A percentile compares a stretch with the other conserved stretches of the same genome.
These are phyloP conservation scores for Chamaecrista fasciculata DNA, from an alignment of 306 rosid genomes.

Conservation along the genomic window DNA sequence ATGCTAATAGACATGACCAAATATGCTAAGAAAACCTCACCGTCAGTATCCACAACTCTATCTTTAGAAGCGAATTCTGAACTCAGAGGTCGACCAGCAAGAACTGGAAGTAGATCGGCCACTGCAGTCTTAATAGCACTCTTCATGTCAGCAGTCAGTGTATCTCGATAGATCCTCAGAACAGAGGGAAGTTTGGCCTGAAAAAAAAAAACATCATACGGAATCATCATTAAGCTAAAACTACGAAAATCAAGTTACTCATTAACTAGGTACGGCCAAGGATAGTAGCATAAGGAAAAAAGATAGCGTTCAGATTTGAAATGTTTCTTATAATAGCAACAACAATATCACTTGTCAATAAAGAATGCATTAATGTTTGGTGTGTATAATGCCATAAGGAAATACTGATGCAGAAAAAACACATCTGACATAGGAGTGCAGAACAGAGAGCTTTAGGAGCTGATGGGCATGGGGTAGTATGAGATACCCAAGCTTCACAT, in stretches of 20 bases:
- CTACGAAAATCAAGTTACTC: constrained; percentile 4
- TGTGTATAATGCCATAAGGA: constrained; percentile 14
- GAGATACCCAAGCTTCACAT: too few relatives aligned
- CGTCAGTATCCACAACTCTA: constrained; percentile 74
- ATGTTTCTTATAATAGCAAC: not conserved
- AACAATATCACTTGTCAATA: not conserved
- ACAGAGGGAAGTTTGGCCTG: constrained; percentile 98
- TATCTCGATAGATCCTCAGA: constrained; percentile 89
- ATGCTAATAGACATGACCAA: constrained; percentile 15
- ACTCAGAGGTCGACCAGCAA: constrained; percentile 70
- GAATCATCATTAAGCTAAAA: constrained; percentile 22
- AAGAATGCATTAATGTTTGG: constrained; percentile 15
- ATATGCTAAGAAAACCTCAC: constrained; percentile 50
- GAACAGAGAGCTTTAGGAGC: constrained; percentile 5
- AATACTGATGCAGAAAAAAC: constrained; percentile 11
- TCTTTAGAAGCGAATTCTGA: constrained; percentile 80
- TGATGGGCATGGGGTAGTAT: too few relatives aligned
- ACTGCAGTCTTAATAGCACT: constrained; percentile 89
- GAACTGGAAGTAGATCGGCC: constrained; percentile 90
- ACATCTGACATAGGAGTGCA: constrained; percentile 10
- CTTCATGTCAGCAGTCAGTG: constrained; percentile 95
- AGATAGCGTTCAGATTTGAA: not conserved
- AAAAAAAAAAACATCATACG: constrained; percentile 31
- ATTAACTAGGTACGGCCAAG: not conserved
- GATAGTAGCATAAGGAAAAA: not conserved